A percentile compares a stretch with the other conserved stretches of the same genome.
phyloP scores from a whole-genome alignment of 805 yeast species.

The Candida sphagnicola region DNA sequence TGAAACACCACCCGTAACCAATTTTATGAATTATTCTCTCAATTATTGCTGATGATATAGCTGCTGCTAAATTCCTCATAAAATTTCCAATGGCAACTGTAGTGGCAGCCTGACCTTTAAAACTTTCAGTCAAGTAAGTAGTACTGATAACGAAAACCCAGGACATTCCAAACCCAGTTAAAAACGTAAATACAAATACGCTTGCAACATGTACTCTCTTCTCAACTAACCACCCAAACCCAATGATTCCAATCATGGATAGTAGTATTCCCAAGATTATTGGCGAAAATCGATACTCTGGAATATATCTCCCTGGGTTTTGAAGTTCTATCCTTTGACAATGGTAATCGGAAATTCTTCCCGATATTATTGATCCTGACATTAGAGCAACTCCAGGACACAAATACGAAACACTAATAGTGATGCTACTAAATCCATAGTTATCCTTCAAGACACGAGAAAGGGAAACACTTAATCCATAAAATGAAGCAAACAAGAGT shows the following conservation, averaged over 20 bases:
- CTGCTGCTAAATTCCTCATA: conserved; percentile 52
- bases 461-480: conserved; percentile 50
- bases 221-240: conserved; percentile 52
- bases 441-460: conserved; percentile 33
- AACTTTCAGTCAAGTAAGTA: conserved; percentile 50
- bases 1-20: conserved; percentile 55
- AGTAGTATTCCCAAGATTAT: conserved; percentile 42
- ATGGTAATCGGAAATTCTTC: conserved; percentile 42
- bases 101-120: conserved; percentile 47
- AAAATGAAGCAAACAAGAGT: conserved; percentile 50
- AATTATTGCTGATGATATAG: conserved; percentile 46
- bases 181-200: conserved; percentile 41
- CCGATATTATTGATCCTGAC: conserved; percentile 47
- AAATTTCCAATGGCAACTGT: conserved; percentile 52
- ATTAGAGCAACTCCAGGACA: conserved; percentile 52
- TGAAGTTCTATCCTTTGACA: conserved; percentile 22
- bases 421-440: conserved; percentile 32
- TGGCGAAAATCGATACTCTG: conserved; percentile 44
- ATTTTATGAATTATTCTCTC: conserved; percentile 24
- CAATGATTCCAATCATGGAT: conserved; percentile 42
- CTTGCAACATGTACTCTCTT: conserved; percentile 29
- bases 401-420: conserved; percentile 43
- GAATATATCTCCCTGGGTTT: conserved; percentile 29
- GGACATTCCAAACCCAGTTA: conserved; percentile 51
- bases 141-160: conserved; percentile 53